A percentile compares a stretch with the other conserved stretches of the same genome.
Conservation (phyloP, 2,329 filamentous ascomycete species). For the Ceratocystis cubensis region DNA sequence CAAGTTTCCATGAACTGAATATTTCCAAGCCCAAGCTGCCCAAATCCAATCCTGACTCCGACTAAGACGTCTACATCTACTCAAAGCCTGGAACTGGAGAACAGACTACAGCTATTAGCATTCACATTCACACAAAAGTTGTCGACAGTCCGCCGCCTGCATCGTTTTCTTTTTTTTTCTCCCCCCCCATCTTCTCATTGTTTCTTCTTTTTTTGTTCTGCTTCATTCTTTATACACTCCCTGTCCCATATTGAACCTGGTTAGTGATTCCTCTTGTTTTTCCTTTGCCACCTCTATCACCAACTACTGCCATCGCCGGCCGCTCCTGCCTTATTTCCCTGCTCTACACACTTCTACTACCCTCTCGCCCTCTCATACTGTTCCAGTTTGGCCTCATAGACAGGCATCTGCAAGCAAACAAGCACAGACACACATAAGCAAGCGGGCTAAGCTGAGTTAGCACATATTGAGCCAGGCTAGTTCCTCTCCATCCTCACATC, state of each 20-base stretch:
- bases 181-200: background rate
- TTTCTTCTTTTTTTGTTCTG: background rate
- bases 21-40: background rate
- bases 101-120: background rate
- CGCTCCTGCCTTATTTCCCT: background rate
- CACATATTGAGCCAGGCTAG: constrained; percentile 4
- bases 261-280: constrained; percentile 7
- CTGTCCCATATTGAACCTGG: constrained; percentile 7
- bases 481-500: background rate
- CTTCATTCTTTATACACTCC: constrained; percentile 5
- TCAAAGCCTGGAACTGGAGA: constrained; percentile 5
- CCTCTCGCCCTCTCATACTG: background rate
- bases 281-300: background rate
- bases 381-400: background rate
- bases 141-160: background rate
- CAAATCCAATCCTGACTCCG: background rate
- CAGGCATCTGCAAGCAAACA: constrained; percentile 7
- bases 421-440: constrained; percentile 8
- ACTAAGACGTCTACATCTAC: background rate
- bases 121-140: constrained; percentile 8
- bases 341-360: background rate
- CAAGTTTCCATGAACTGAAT: background rate
- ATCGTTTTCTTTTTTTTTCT: background rate
- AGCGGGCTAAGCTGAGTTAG: background rate
- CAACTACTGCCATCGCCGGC: background rate